phyloP scores from a whole-genome alignment of 352 stramenopile species.

The Globisporangium cylindrosporum region DNA sequence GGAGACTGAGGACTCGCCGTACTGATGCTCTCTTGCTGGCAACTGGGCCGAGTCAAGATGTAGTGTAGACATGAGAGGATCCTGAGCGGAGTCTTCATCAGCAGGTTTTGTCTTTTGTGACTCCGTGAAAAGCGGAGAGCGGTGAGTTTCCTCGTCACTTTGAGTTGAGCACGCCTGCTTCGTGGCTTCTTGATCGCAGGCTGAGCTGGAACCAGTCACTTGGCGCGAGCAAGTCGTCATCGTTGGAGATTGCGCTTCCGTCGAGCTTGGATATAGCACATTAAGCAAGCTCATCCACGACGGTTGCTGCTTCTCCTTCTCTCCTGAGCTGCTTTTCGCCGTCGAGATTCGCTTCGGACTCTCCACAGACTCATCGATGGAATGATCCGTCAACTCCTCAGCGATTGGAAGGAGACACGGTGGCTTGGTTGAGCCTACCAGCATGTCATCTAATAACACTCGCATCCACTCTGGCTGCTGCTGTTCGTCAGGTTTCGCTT shows the following conservation, averaged over 20 bases:
- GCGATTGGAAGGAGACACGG: background rate
- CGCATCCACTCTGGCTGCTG: slow-evolving; percentile 10
- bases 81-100: background rate
- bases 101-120: too few relatives aligned
- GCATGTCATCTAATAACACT: background rate
- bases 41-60: background rate
- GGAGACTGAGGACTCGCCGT: background rate
- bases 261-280: background rate
- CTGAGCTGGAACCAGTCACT: background rate
- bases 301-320: background rate
- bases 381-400: background rate
- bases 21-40: background rate
- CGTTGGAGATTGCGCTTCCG: background rate
- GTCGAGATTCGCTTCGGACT: background rate
- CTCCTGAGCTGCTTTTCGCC: background rate
- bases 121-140: background rate
- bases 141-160: background rate
- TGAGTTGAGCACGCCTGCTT: too few relatives aligned
- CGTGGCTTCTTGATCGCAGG: too few relatives aligned
- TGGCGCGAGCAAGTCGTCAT: background rate
- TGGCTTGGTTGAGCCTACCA: background rate
- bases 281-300: slow-evolving; percentile 9
- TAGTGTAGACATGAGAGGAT: background rate
- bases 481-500: background rate
- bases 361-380: background rate